These are phyloP conservation scores for Magnolia sinica DNA, from an alignment of 164 flowering plant genomes.

Conservation along the genomic window DNA sequence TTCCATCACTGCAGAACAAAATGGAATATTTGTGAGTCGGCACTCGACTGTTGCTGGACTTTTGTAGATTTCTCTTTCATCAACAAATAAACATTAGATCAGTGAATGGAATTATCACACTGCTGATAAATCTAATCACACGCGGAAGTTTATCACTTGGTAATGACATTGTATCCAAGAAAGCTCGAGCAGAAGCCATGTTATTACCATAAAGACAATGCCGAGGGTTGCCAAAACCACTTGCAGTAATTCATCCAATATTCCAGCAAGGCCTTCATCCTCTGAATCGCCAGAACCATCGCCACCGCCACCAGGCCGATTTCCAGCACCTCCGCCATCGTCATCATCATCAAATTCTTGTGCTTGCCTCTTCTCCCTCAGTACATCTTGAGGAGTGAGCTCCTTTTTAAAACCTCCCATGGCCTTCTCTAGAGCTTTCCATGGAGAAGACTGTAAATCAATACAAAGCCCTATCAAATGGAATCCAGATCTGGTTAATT, in stretches of 20 bases:
- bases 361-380: conserved; percentile 62
- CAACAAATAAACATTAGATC: neutral
- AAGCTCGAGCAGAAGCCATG: neutral
- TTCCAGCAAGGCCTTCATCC: conserved; percentile 48
- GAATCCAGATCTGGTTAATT: too few species aligned
- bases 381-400: conserved; percentile 50
- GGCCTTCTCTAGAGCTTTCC: conserved; percentile 62
- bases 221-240: conserved; percentile 63
- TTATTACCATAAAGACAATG: conserved; percentile 59
- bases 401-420: conserved; percentile 48
- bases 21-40: too few species aligned
- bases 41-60: neutral
- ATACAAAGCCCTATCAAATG: too few species aligned
- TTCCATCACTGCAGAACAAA: too few species aligned
- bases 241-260: conserved; percentile 62
- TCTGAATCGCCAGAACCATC: conserved; percentile 37
- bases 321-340: conserved; percentile 40
- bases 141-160: neutral
- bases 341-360: conserved; percentile 50
- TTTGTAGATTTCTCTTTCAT: neutral
- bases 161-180: neutral
- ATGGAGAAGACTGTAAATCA: conserved; percentile 48
- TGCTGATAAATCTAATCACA: neutral
- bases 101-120: neutral
- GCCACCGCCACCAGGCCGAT: conserved; percentile 37